Conservation (phyloP, 139 green algal species). For the Mesotaenium endlicherianum region DNA sequence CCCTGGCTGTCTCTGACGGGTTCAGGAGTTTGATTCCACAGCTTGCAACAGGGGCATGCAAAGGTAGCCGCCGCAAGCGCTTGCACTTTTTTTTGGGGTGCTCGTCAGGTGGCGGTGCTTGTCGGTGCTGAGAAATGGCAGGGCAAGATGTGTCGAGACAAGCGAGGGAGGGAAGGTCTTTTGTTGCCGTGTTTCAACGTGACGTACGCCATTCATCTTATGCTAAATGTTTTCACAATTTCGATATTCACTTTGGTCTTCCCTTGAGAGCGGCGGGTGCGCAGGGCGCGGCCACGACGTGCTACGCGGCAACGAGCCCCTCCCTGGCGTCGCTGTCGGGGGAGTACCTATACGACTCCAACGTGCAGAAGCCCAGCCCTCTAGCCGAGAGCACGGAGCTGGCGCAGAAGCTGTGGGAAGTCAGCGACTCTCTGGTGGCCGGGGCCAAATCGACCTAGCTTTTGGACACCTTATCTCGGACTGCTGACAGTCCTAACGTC, state of each 20-base stretch:
- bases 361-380: conserved; percentile 33
- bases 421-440: too few relatives aligned
- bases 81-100: too few relatives aligned
- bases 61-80: too few relatives aligned
- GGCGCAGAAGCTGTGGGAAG: conserved; percentile 64
- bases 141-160: too few relatives aligned
- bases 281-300: conserved; percentile 71
- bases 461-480: too few relatives aligned
- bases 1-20: too few relatives aligned
- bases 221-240: background rate
- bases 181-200: background rate
- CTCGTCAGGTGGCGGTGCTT: too few relatives aligned
- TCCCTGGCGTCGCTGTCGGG: conserved; percentile 64
- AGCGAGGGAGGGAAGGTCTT: too few relatives aligned
- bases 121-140: too few relatives aligned
- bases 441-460: too few relatives aligned
- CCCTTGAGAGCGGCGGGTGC: background rate
- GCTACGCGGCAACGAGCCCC: conserved; percentile 67
- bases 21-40: background rate
- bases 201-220: background rate
- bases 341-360: conserved; percentile 75
- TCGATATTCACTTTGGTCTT: background rate
- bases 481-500: too few relatives aligned
- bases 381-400: conserved; percentile 50
- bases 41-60: background rate